phyloP scores from a whole-genome alignment of 805 yeast species.

The Isabelozyma pseudorhagii region DNA sequence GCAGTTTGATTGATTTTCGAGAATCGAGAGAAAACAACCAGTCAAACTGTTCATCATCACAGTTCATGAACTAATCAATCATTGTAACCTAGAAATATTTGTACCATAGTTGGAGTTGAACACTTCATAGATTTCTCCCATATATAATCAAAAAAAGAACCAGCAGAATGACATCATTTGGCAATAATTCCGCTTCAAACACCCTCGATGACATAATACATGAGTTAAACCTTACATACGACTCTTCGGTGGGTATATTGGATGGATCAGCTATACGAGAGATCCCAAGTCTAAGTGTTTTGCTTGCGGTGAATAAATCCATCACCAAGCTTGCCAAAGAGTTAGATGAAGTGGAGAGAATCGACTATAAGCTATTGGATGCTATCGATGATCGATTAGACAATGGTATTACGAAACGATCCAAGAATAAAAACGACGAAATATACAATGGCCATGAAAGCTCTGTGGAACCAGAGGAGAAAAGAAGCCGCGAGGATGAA shows the following conservation, averaged over 20 bases:
- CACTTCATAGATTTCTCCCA: not conserved
- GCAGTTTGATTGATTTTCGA: not conserved
- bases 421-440: slow-evolving; percentile 5
- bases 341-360: slow-evolving; percentile 28
- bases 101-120: not conserved
- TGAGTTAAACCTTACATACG: slow-evolving; percentile 53
- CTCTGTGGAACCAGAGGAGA: not conserved
- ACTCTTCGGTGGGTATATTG: slow-evolving; percentile 55
- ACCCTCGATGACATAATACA: slow-evolving; percentile 49
- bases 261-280: slow-evolving; percentile 54
- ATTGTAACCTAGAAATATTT: not conserved
- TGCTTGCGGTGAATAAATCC: slow-evolving; percentile 44
- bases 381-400: slow-evolving; percentile 12
- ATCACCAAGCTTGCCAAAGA: slow-evolving; percentile 38
- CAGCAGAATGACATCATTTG: slow-evolving; percentile 2
- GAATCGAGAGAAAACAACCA: not conserved
- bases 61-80: not conserved
- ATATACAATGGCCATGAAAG: slow-evolving; percentile 1
- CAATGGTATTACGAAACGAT: slow-evolving; percentile 4
- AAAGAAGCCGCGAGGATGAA: slow-evolving; percentile 2
- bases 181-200: slow-evolving; percentile 32
- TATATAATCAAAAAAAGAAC: not conserved
- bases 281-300: slow-evolving; percentile 38
- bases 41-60: not conserved
- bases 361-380: slow-evolving; percentile 24